A percentile compares a stretch with the other conserved stretches of the same genome.
Conservation (phyloP, 2,329 filamentous ascomycete species). For the Dichotomopilus funicola region DNA sequence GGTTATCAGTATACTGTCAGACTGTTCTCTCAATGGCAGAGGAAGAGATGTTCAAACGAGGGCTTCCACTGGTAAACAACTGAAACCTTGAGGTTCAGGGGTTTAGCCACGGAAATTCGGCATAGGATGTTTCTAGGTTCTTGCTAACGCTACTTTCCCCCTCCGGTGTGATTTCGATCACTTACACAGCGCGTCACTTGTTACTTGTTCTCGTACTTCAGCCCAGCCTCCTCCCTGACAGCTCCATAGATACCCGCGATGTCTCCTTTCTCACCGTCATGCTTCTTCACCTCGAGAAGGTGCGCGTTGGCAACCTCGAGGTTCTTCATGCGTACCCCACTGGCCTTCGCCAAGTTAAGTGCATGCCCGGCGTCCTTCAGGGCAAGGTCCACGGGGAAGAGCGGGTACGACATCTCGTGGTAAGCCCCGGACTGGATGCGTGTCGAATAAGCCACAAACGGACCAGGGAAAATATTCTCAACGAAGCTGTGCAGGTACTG, state of each 20-base stretch:
- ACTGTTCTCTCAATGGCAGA: too few species aligned
- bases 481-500: slow-evolving; percentile 66
- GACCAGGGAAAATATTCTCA: slow-evolving; percentile 66
- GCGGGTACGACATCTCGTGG: slow-evolving; percentile 66
- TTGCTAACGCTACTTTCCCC: neutral
- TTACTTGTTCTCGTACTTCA: slow-evolving; percentile 63
- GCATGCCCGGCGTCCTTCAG: slow-evolving; percentile 78
- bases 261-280: slow-evolving; percentile 64
- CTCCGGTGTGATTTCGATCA: neutral
- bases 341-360: slow-evolving; percentile 54
- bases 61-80: too few species aligned
- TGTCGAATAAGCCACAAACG: slow-evolving; percentile 66
- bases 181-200: neutral
- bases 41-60: too few species aligned
- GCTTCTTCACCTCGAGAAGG: slow-evolving; percentile 60
- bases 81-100: too few species aligned
- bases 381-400: slow-evolving; percentile 77
- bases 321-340: slow-evolving; percentile 57
- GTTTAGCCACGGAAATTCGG: too few species aligned
- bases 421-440: slow-evolving; percentile 74
- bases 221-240: slow-evolving; percentile 64
- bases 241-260: slow-evolving; percentile 79
- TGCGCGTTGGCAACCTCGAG: slow-evolving; percentile 63
- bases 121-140: neutral
- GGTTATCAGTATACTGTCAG: too few species aligned